These are phyloP conservation scores for Rhizoclosmatium globosum DNA, from an alignment of 192 early-diverging fungal genomes.

Conservation along the genomic window DNA sequence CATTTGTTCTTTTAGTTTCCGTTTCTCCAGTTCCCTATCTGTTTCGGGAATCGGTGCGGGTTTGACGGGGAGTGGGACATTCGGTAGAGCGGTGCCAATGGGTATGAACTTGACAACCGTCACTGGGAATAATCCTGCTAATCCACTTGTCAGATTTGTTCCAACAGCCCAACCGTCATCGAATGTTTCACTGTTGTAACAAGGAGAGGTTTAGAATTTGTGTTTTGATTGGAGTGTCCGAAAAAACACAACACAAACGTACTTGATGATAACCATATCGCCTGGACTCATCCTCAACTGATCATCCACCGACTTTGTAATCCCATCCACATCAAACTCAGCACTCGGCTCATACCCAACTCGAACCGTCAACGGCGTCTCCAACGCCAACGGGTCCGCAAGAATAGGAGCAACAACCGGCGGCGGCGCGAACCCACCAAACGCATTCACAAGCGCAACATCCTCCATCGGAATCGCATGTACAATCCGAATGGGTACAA, in stretches of 20 bases:
- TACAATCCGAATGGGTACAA: constrained; percentile 29
- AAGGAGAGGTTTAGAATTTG: not conserved
- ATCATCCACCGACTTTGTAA: constrained; percentile 8
- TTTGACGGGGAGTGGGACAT: not conserved
- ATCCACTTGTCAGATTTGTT: constrained; percentile 29
- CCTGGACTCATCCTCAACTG: constrained; percentile 29
- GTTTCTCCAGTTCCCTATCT: constrained; percentile 22
- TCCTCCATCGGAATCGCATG: constrained; percentile 13
- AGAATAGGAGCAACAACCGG: not conserved
- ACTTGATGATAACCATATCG: constrained; percentile 30
- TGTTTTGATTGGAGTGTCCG: not conserved
- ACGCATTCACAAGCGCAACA: constrained; percentile 21
- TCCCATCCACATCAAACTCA: not conserved
- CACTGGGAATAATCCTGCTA: constrained; percentile 28
- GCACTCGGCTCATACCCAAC: constrained; percentile 25
- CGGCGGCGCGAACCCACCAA: constrained; percentile 16
- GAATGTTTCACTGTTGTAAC: constrained; percentile 26
- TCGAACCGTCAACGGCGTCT: constrained; percentile 26
- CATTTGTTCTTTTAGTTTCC: constrained; percentile 30
- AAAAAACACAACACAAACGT: not conserved
- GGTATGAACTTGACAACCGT: constrained; percentile 34
- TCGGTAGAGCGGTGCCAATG: not conserved
- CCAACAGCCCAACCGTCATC: constrained; percentile 43
- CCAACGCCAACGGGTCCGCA: not conserved
- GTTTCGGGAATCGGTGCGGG: not conserved